Conservation (phyloP, 2,329 filamentous ascomycete species). For the Fusarium coffeatum region DNA sequence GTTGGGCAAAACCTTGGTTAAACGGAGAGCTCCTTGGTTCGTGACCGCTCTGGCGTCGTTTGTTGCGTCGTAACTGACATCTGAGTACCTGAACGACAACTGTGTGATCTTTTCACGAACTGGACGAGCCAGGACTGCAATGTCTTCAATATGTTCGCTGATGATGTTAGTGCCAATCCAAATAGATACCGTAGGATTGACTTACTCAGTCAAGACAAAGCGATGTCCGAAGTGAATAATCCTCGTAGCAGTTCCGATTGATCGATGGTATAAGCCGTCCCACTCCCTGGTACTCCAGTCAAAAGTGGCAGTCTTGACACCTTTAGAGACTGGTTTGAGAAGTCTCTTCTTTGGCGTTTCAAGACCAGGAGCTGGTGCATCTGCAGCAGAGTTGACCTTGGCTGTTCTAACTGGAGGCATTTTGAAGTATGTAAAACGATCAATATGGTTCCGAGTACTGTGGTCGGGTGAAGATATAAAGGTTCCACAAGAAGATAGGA, state of each 20-base stretch:
- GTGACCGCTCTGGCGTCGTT: conserved; percentile 15
- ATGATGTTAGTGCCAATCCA: neutral
- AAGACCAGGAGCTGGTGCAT: conserved; percentile 1
- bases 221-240: conserved; percentile 1
- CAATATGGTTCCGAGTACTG: neutral
- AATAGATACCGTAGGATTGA: rapidly evolving
- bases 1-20: conserved; percentile 18
- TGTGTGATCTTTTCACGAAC: conserved; percentile 16
- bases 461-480: neutral
- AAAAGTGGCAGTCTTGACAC: neutral
- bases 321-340: conserved; percentile 13
- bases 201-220: conserved; percentile 31
- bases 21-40: conserved; percentile 1
- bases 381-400: conserved; percentile 10
- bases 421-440: neutral
- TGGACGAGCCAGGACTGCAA: conserved; percentile 5
- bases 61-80: conserved; percentile 16
- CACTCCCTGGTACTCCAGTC: neutral
- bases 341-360: conserved; percentile 1
- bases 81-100: conserved; percentile 11
- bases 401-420: conserved; percentile 25
- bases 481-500: neutral
- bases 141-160: conserved; percentile 30
- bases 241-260: conserved; percentile 22
- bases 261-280: conserved; percentile 10